phyloP scores from a whole-genome alignment of 1,139 yeast genomes.

The Diutina rugosa region DNA sequence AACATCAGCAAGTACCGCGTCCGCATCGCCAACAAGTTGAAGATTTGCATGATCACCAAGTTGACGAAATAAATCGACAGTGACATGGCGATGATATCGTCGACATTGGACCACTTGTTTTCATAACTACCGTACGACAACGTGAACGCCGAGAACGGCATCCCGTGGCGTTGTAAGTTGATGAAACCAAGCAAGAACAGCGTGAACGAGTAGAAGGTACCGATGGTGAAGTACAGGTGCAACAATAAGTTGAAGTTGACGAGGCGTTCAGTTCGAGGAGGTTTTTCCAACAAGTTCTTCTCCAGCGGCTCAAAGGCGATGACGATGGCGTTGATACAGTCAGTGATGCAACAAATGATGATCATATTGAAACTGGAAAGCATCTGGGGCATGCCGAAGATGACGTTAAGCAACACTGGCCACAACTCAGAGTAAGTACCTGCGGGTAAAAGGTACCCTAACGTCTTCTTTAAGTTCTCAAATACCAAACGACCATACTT shows the following conservation, averaged over 20 bases:
- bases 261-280: constrained; percentile 34
- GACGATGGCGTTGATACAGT: constrained; percentile 31
- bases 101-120: constrained; percentile 10
- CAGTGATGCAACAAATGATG: constrained; percentile 35
- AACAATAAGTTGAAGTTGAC: constrained; percentile 26
- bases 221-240: constrained; percentile 33
- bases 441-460: constrained; percentile 40
- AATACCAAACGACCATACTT: constrained; percentile 37
- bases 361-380: constrained; percentile 41
- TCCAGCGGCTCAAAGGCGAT: constrained; percentile 35
- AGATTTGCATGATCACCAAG: constrained; percentile 36
- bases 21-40: constrained; percentile 34
- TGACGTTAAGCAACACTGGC: constrained; percentile 36
- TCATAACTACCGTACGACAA: constrained; percentile 24
- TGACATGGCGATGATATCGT: constrained; percentile 16
- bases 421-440: constrained; percentile 41
- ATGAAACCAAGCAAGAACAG: constrained; percentile 31
- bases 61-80: constrained; percentile 38
- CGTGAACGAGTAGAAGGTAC: constrained; percentile 27
- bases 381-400: constrained; percentile 39
- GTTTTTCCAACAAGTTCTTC: constrained; percentile 25
- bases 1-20: constrained; percentile 31
- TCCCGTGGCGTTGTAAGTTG: constrained; percentile 25
- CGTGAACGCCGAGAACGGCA: constrained; percentile 21
- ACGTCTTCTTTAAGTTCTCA: constrained; percentile 37